Evolutionary conservation across 192 early-diverging fungal species (phyloP).

Genomic region (Backusella parvicylindrica): DNA sequence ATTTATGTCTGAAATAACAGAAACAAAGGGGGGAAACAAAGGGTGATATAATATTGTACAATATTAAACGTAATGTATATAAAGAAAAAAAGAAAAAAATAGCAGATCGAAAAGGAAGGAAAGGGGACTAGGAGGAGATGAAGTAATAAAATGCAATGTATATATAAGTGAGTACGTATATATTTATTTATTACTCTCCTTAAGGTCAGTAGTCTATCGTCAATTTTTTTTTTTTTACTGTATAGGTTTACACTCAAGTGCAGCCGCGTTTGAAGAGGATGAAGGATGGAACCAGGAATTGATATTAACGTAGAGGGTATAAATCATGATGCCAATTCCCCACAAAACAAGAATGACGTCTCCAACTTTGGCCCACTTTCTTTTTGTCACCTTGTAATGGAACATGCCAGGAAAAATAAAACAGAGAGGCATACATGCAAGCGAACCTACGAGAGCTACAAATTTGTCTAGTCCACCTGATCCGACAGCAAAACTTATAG

Average conservation of each 20-base stretch:
- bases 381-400: conserved; percentile 60
- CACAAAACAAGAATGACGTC: conserved; percentile 61
- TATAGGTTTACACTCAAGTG: neutral
- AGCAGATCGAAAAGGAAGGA: neutral
- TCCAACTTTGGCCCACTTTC: conserved; percentile 35
- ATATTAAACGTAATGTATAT: neutral
- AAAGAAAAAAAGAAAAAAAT: neutral
- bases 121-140: neutral
- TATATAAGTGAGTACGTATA: neutral
- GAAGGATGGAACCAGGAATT: conserved; percentile 23
- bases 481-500: conserved; percentile 62
- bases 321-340: conserved; percentile 64
- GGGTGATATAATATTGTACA: neutral
- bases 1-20: neutral
- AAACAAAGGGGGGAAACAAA: neutral
- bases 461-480: conserved; percentile 74
- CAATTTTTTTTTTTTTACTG: neutral
- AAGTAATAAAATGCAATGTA: neutral
- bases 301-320: conserved; percentile 79
- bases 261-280: neutral
- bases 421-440: conserved; percentile 64
- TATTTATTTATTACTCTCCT: neutral
- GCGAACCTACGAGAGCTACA: conserved; percentile 80
- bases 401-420: conserved; percentile 87
- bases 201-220: neutral